Evolutionary conservation across 2,329 filamentous ascomycete genomes (phyloP).

Genomic region (Tolypocladium sp.): DNA sequence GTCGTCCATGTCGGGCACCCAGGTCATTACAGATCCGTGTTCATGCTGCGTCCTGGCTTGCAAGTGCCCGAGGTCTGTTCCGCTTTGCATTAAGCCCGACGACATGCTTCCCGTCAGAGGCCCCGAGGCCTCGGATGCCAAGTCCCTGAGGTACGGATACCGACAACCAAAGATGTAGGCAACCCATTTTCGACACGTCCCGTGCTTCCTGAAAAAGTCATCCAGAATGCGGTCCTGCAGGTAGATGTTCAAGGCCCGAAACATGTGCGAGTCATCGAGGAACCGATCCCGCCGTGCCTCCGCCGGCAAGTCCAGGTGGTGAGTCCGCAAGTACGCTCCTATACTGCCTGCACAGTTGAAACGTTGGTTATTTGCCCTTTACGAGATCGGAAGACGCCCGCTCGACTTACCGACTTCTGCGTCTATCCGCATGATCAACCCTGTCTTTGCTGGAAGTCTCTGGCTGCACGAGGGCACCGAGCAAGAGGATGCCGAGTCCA

Average conservation of each 20-base stretch:
- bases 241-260: background rate
- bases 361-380: background rate
- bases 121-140: background rate
- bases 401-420: background rate
- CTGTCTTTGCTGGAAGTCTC: too few relatives aligned
- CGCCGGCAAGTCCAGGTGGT: background rate
- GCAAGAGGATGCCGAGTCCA: background rate
- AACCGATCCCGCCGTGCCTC: background rate
- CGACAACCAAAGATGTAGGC: constrained; percentile 10
- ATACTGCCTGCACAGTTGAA: background rate
- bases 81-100: background rate
- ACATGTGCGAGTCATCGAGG: constrained; percentile 5
- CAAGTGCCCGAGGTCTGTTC: background rate
- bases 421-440: too few relatives aligned
- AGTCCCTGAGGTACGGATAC: constrained; percentile 6
- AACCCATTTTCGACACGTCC: constrained; percentile 4
- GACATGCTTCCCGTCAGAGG: background rate
- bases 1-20: background rate
- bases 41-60: background rate
- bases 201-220: constrained; percentile 9
- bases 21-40: background rate
- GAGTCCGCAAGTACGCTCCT: background rate
- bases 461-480: background rate
- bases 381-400: background rate
- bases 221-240: constrained; percentile 8